Evolutionary conservation across 768 basidiomycete species (phyloP).

Genomic region (Infundibulicybe gibba): DNA sequence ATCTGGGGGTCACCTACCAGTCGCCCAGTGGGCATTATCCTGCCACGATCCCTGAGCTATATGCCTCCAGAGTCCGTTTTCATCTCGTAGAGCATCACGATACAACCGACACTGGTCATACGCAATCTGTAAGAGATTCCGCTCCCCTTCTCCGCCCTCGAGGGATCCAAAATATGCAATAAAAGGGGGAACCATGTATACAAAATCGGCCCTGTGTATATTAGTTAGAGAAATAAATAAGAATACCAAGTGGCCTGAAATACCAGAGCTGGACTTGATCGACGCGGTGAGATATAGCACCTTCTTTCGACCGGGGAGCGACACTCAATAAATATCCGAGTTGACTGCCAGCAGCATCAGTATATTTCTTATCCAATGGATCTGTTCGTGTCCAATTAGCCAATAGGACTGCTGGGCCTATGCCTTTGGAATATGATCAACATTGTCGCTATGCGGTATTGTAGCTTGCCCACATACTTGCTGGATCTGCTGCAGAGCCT

Average conservation of each 20-base stretch:
- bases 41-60: slow-evolving; percentile 40
- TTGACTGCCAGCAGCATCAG: slow-evolving; percentile 40
- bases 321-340: slow-evolving; percentile 42
- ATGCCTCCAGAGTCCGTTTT: slow-evolving; percentile 53
- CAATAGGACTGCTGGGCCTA: slow-evolving; percentile 49
- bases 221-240: slow-evolving; percentile 1
- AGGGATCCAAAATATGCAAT: slow-evolving; percentile 61
- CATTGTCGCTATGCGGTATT: too few species aligned
- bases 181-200: slow-evolving; percentile 64
- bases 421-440: slow-evolving; percentile 22
- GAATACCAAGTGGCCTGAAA: background rate
- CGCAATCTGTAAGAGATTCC: slow-evolving; percentile 38
- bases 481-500: slow-evolving; percentile 59
- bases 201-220: slow-evolving; percentile 46
- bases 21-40: slow-evolving; percentile 55
- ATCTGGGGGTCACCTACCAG: slow-evolving; percentile 28
- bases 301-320: slow-evolving; percentile 40
- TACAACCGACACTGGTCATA: slow-evolving; percentile 59
- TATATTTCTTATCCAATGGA: slow-evolving; percentile 27
- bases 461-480: slow-evolving; percentile 30
- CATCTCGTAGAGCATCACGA: slow-evolving; percentile 46
- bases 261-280: slow-evolving; percentile 54
- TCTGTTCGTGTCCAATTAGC: slow-evolving; percentile 48
- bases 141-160: slow-evolving; percentile 29
- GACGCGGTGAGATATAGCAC: slow-evolving; percentile 57